Evolutionary conservation across 768 basidiomycete genomes (phyloP).

Genomic region (Trametes cinnabarina): DNA sequence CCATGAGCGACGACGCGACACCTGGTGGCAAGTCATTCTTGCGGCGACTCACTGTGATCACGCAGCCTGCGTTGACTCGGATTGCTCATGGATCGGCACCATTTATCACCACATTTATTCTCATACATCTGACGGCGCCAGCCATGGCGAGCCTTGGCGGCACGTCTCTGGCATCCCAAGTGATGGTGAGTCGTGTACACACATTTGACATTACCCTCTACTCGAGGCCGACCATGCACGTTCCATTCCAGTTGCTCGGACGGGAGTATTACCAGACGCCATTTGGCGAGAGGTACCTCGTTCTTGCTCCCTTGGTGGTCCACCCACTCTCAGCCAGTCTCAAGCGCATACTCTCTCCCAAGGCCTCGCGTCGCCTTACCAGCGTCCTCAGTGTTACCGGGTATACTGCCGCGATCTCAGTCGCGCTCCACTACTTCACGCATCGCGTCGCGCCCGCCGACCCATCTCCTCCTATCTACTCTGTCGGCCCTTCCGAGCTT

Average conservation of each 20-base stretch:
- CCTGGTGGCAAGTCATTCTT: conserved; percentile 6
- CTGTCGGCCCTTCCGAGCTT: conserved; percentile 71
- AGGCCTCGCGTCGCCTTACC: conserved; percentile 36
- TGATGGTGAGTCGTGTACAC: conserved; percentile 58
- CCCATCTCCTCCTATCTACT: conserved; percentile 46
- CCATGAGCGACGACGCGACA: conserved; percentile 1
- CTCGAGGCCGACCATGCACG: not conserved
- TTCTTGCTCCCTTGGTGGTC: conserved; percentile 62
- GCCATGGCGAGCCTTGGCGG: conserved; percentile 70
- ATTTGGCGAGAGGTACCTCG: conserved; percentile 64
- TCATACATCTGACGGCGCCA: conserved; percentile 80
- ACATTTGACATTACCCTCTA: not conserved
- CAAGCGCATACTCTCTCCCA: conserved; percentile 53
- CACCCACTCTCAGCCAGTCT: conserved; percentile 60
- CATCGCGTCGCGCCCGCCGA: conserved; percentile 60
- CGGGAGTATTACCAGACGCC: conserved; percentile 83
- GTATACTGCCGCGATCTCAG: conserved; percentile 54
- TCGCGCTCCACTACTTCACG: conserved; percentile 67
- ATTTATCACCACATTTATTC: conserved; percentile 72
- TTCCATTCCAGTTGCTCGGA: conserved; percentile 59
- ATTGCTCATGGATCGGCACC: conserved; percentile 69
- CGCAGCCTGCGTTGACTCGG: conserved; percentile 42
- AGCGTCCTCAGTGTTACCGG: conserved; percentile 58
- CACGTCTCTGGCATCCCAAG: conserved; percentile 60
- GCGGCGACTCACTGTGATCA: conserved; percentile 9